Percentiles rank a stretch among this genome's conserved stretches.
Conservation (phyloP, 2,329 filamentous ascomycete species). For the Aspergillus spinulosporus region DNA sequence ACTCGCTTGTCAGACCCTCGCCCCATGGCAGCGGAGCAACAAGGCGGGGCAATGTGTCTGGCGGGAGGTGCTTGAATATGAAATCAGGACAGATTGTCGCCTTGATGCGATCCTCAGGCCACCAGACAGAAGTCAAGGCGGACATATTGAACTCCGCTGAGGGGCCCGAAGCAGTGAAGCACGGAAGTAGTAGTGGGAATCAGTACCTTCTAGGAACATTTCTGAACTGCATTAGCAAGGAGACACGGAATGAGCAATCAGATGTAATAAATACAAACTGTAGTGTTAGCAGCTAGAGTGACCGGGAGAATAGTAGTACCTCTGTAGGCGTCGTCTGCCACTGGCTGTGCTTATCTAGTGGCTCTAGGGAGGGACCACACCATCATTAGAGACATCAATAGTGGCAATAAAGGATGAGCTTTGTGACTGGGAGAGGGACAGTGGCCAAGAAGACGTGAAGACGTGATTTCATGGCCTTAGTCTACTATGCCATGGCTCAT, state of each 20-base stretch:
- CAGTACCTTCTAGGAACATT: constrained; percentile 4
- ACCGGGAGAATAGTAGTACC: constrained; percentile 7
- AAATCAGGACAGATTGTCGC: constrained; percentile 45
- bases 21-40: constrained; percentile 44
- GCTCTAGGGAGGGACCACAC: not conserved
- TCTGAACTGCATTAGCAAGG: constrained; percentile 1
- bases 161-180: constrained; percentile 8
- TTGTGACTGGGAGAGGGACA: not conserved
- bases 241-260: not conserved
- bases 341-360: constrained; percentile 7
- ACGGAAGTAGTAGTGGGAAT: constrained; percentile 1
- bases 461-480: constrained; percentile 1
- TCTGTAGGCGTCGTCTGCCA: not conserved
- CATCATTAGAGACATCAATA: constrained; percentile 8
- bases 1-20: constrained; percentile 49
- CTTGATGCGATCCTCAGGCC: constrained; percentile 48
- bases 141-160: constrained; percentile 26
- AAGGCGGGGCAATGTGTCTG: constrained; percentile 39
- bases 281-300: not conserved
- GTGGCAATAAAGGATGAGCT: constrained; percentile 3
- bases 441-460: constrained; percentile 2
- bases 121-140: constrained; percentile 41
- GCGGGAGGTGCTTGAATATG: constrained; percentile 38
- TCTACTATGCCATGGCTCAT: not conserved
- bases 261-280: constrained; percentile 7